Evolutionary conservation across 305 asterid species (phyloP), one percentile per base, ranked within the genome.

Genomic region (Solanum hybrid): DNA sequence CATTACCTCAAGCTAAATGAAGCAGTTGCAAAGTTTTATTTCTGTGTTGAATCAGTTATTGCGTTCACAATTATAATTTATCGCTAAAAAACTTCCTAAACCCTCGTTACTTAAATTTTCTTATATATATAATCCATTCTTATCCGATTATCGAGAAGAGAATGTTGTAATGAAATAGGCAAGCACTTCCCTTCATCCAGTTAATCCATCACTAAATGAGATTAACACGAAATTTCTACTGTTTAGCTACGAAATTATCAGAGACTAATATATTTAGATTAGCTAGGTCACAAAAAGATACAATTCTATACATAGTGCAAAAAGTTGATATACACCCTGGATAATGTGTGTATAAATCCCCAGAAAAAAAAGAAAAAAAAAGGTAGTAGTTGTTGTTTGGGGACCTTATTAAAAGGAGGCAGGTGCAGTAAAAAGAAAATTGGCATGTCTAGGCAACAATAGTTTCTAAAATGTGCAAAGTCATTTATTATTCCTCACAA

Each of bases 401-500:
- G 88, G 75, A 51, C 88, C 75, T 84, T 51, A 84, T 84, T 29
- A 84, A 74, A 51, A 84, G 75, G 42, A 84, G 40, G 31, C 75
- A 51, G 29, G 28, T 46, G 87, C 87, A 84, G 87, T 73, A 29
- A 84, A 69, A 84, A 51, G 42, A 51, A 84, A 84, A 57, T 29
- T 40, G 33, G 22, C 42, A 51, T 31, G 75, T 84, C 40, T 46
- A 31, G 39, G 75, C 22, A 84, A 84, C 74, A 51, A 51, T 1
- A 10, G 10, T 20, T 84, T 61, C 88, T 84, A 84, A 84, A 84
- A 51, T 84, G 42, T 84, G 88, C 88, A 51, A 78, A 83, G 7
- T 16, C 20, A 84, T 84, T 84, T 84, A 84, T 51, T 84, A 51
- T 29, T 83, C 88, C 88, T 84, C 88, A 84, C 88, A 9, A 84